phyloP scores from a whole-genome alignment of 73 alveolate species.

The Durusdinium trenchii region DNA sequence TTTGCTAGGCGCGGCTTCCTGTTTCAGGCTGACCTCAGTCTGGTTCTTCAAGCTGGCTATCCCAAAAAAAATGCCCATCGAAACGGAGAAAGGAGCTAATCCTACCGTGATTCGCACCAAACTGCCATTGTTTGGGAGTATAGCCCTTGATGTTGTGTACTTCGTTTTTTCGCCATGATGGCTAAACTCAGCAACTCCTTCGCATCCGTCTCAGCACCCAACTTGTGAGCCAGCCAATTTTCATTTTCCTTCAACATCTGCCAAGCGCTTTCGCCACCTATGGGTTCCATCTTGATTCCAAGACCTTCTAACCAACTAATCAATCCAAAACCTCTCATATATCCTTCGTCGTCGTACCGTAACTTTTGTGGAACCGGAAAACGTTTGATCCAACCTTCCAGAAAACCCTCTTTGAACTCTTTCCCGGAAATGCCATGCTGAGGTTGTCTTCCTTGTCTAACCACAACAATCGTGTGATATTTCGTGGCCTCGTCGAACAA shows the following conservation, averaged over 20 bases:
- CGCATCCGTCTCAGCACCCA: neutral
- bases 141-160: neutral
- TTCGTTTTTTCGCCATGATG: neutral
- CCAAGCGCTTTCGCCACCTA: neutral
- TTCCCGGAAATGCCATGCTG: neutral
- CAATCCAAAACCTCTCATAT: neutral
- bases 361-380: neutral
- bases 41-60: neutral
- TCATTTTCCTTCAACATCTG: neutral
- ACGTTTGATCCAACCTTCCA: neutral
- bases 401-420: neutral
- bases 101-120: neutral
- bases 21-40: neutral
- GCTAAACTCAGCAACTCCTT: neutral
- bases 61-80: neutral
- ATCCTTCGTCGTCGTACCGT: neutral
- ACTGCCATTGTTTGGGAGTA: conserved; percentile 18
- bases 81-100: neutral
- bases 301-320: neutral
- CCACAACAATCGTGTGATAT: neutral
- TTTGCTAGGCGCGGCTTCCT: neutral
- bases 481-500: neutral
- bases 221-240: neutral
- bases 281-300: neutral
- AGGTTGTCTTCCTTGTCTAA: neutral